phyloP scores from a whole-genome alignment of 805 yeast species.

The Starmerella vitae region DNA sequence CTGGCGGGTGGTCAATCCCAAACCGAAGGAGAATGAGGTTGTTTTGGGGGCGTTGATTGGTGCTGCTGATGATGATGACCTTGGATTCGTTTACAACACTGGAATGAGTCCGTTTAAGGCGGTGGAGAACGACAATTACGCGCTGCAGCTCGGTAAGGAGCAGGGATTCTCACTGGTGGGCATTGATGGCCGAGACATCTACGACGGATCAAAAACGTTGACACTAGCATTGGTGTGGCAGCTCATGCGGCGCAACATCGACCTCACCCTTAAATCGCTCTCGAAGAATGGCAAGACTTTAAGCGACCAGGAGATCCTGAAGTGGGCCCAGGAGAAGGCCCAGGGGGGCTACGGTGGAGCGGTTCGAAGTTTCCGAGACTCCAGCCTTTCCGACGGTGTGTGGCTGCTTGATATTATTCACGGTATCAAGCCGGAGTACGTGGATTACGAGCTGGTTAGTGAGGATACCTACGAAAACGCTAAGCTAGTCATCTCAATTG shows the following conservation, averaged over 20 bases:
- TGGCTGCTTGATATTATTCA: slow-evolving; percentile 80
- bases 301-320: slow-evolving; percentile 72
- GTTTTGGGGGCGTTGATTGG: slow-evolving; percentile 19
- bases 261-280: slow-evolving; percentile 61
- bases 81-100: slow-evolving; percentile 15
- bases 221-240: slow-evolving; percentile 96
- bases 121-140: slow-evolving; percentile 92
- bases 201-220: slow-evolving; percentile 79
- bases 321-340: slow-evolving; percentile 86
- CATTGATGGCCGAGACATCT: slow-evolving; percentile 93
- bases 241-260: slow-evolving; percentile 91
- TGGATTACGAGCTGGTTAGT: slow-evolving; percentile 82
- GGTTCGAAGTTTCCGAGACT: slow-evolving; percentile 77
- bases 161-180: slow-evolving; percentile 90
- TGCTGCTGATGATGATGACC: slow-evolving; percentile 19
- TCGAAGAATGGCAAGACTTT: slow-evolving; percentile 62
- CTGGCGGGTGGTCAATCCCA: slow-evolving; percentile 65
- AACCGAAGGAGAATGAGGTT: slow-evolving; percentile 62
- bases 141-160: slow-evolving; percentile 91
- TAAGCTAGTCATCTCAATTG: slow-evolving; percentile 91
- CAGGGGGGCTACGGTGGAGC: slow-evolving; percentile 62
- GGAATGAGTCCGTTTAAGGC: slow-evolving; percentile 77
- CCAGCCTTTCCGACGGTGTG: slow-evolving; percentile 59
- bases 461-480: slow-evolving; percentile 91
- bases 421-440: slow-evolving; percentile 95